Percentiles rank a stretch among this genome's conserved stretches.
These are phyloP conservation scores for Rhodotorula sp. DNA, from an alignment of 1,284 basidiomycete species.

Conservation along the genomic window DNA sequence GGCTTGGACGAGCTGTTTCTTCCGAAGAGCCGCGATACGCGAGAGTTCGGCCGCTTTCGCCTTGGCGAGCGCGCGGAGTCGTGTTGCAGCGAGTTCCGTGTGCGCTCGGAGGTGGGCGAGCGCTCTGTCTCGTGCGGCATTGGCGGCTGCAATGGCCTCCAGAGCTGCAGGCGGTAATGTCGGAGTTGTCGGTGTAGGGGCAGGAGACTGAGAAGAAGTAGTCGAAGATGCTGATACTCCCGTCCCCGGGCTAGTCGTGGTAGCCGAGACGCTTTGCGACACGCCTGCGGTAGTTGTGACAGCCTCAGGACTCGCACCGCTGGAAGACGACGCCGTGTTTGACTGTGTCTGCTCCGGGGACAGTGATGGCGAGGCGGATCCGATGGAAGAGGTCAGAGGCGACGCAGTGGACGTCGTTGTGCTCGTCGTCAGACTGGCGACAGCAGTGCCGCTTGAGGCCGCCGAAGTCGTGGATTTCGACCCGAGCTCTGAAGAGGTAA, in stretches of 20 bases:
- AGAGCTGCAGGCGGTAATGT: not conserved
- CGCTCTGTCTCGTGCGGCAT: not conserved
- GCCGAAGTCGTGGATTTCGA: not conserved
- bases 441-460: not conserved
- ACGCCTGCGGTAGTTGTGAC: too few species aligned
- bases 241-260: too few species aligned
- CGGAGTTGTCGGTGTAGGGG: not conserved
- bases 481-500: not conserved
- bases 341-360: too few species aligned
- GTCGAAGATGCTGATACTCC: not conserved
- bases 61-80: not conserved
- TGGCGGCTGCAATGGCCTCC: not conserved
- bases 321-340: too few species aligned
- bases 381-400: not conserved
- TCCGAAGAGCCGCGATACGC: not conserved
- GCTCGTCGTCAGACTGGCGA: not conserved
- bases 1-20: not conserved
- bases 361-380: too few species aligned
- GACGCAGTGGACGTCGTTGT: not conserved
- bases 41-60: not conserved
- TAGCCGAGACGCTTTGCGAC: too few species aligned
- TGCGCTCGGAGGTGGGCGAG: constrained; percentile 11
- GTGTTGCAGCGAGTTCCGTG: not conserved
- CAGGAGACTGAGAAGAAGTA: not conserved
- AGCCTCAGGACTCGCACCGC: too few species aligned